A percentile compares a stretch with the other conserved stretches of the same genome.
phyloP scores from a whole-genome alignment of 1,284 basidiomycete genomes.

The Naganishia cerealis region DNA sequence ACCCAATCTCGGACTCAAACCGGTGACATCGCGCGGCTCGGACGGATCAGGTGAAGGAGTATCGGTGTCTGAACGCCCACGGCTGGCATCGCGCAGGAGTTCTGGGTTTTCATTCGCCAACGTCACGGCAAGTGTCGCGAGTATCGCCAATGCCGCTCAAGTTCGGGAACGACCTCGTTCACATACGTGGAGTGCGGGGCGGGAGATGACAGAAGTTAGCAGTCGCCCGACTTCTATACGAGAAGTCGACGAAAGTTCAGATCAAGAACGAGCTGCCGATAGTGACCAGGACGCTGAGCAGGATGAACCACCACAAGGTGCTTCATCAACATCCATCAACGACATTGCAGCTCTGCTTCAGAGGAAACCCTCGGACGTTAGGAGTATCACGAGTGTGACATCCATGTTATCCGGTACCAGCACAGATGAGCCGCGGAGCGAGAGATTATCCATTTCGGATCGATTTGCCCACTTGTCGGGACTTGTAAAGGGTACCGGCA shows the following conservation, averaged over 20 bases:
- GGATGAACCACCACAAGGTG: slow-evolving; percentile 32
- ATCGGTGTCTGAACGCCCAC: slow-evolving; percentile 55
- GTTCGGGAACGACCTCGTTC: slow-evolving; percentile 40
- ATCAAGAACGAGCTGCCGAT: slow-evolving; percentile 42
- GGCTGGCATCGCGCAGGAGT: slow-evolving; percentile 66
- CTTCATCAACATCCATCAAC: slow-evolving; percentile 53
- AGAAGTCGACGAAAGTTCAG: slow-evolving; percentile 36
- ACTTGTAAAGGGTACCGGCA: slow-evolving; percentile 4
- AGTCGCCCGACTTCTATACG: slow-evolving; percentile 49
- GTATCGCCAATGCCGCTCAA: slow-evolving; percentile 52
- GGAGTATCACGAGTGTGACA: slow-evolving; percentile 36
- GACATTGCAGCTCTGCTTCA: slow-evolving; percentile 49
- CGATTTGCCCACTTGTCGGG: slow-evolving; percentile 34
- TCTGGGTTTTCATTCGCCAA: slow-evolving; percentile 77
- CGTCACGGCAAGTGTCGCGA: slow-evolving; percentile 67
- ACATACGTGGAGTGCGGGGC: slow-evolving; percentile 43
- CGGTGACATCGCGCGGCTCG: slow-evolving; percentile 10
- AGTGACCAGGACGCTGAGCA: slow-evolving; percentile 39
- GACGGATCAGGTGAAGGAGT: slow-evolving; percentile 35
- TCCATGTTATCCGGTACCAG: slow-evolving; percentile 32
- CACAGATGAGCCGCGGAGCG: slow-evolving; percentile 17
- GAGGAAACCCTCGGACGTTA: slow-evolving; percentile 28
- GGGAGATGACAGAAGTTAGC: slow-evolving; percentile 51
- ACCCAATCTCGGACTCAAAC: slow-evolving; percentile 35
- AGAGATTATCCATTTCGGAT: slow-evolving; percentile 34